Conservation (phyloP, 495 filamentous ascomycete genomes). For the Pseudoneurospora amorphoporcata region DNA sequence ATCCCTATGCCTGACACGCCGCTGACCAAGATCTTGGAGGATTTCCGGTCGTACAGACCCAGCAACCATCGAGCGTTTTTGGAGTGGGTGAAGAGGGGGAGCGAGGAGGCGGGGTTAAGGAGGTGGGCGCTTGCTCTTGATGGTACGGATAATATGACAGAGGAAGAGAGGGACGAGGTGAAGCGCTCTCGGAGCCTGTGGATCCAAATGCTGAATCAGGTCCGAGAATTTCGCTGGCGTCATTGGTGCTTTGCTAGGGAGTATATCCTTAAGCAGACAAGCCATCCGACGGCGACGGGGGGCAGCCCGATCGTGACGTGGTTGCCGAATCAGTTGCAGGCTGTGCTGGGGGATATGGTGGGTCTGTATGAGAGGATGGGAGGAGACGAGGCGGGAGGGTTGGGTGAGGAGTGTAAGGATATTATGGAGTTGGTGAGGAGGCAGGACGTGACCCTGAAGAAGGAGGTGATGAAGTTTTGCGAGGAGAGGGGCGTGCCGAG, state of each 20-base stretch:
- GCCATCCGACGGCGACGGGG: constrained; percentile 79
- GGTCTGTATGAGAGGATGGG: constrained; percentile 44
- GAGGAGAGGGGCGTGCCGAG: constrained; percentile 49
- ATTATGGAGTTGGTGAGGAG: constrained; percentile 64
- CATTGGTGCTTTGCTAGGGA: constrained; percentile 94
- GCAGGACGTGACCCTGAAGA: constrained; percentile 58
- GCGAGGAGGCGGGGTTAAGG: constrained; percentile 46
- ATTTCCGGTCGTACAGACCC: constrained; percentile 79
- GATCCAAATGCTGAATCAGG: constrained; percentile 64
- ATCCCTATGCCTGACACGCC: constrained; percentile 76
- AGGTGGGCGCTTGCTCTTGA: constrained; percentile 48
- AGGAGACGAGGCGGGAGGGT: constrained; percentile 23
- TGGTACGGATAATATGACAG: constrained; percentile 23
- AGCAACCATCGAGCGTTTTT: constrained; percentile 79
- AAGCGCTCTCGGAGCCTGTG: constrained; percentile 46
- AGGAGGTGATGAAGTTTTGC: constrained; percentile 76
- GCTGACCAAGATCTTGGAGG: constrained; percentile 70
- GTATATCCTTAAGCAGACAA: constrained; percentile 78
- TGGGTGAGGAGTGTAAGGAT: constrained; percentile 29
- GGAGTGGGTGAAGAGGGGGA: constrained; percentile 50
- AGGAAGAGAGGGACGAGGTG: constrained; percentile 11
- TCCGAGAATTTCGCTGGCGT: constrained; percentile 84
- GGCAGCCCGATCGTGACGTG: constrained; percentile 88
- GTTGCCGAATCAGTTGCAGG: constrained; percentile 75
- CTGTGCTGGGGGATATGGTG: constrained; percentile 68